Evolutionary conservation across 345 rosid genomes (phyloP).

Genomic region (Bruguiera gymnorhiza): DNA sequence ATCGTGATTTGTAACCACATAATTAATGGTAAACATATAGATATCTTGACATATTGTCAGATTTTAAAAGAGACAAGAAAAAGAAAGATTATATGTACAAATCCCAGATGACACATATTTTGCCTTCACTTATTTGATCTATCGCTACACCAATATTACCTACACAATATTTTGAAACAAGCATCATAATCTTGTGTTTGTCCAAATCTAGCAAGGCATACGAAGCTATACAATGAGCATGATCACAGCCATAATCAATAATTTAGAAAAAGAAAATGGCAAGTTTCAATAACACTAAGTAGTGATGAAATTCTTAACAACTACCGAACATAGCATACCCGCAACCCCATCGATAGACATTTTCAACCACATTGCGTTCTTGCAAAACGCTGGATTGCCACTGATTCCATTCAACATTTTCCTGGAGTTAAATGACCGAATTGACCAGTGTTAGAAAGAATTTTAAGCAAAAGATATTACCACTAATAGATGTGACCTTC

Average conservation of each 20-base stretch:
- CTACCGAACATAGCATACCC: slow-evolving; percentile 51
- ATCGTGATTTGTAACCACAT: background rate
- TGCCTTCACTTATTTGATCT: no score
- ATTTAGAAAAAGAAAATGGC: background rate
- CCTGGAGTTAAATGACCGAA: slow-evolving; percentile 41
- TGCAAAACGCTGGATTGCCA: slow-evolving; percentile 79
- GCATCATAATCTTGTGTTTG: background rate
- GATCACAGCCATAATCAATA: background rate
- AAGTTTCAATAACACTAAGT: background rate
- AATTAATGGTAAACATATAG: background rate
- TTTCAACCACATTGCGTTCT: slow-evolving; percentile 82
- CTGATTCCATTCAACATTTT: slow-evolving; percentile 70
- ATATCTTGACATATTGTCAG: background rate
- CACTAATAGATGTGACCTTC: background rate
- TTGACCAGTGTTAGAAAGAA: slow-evolving; percentile 15
- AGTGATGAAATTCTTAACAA: slow-evolving; percentile 9
- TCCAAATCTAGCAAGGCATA: background rate
- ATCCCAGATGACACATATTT: no score
- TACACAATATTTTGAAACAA: background rate
- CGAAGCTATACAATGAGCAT: background rate
- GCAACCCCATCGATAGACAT: slow-evolving; percentile 94
- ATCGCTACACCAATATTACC: background rate
- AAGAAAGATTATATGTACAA: no score
- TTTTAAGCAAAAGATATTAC: background rate
- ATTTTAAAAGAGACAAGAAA: background rate